Evolutionary conservation across 1,139 yeast species (phyloP), one percentile per base, ranked within the genome.

Genomic region (Pneumocystis jirovecii): DNA sequence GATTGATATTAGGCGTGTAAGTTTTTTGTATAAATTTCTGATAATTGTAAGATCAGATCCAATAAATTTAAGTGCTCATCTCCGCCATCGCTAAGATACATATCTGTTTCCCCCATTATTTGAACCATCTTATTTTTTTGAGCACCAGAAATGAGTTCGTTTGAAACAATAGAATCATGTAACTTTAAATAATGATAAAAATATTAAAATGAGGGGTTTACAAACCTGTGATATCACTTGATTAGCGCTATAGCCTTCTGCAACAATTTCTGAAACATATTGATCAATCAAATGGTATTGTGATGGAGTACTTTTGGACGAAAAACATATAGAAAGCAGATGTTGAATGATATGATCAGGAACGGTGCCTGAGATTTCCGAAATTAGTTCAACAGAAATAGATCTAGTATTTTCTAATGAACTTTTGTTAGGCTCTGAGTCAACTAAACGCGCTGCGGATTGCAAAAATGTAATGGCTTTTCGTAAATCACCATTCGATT

Each of bases 391-490:
- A 34, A 44, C 60, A 29, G 67, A 63, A 60, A 66, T 66, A 21
- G 68, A 68, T 19, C 78, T 82, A 7, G 73, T 78, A 50, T 74
- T 76, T 1, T 72, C 69, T n/a, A 72, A 72, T 21, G 66, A 68
- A 2, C 68, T 65, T 8, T 70, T 71, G 1, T 69, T 31, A 34
- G 66, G 63, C 19, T 65, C 69, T 50, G 64, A 70, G 63, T 65
- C 68, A 64, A 81, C 80, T 63, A 87, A 76, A 69, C 86, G 85
- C 15, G 95, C 82, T 2, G 96, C 89, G 25, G 96, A 87, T 75
- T 95, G 98, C 64, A 95, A 79, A 68, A 85, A 82, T 0, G 97
- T 95, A 69, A 95, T 91, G 3, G 96, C 96, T 71, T 86, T 88
- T 77, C 99, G 84, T 72, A 95, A 80, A 78, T 95, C 99, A 66